These are phyloP conservation scores for Eutypa lata DNA, from an alignment of 2,329 filamentous ascomycete species.

Conservation along the genomic window DNA sequence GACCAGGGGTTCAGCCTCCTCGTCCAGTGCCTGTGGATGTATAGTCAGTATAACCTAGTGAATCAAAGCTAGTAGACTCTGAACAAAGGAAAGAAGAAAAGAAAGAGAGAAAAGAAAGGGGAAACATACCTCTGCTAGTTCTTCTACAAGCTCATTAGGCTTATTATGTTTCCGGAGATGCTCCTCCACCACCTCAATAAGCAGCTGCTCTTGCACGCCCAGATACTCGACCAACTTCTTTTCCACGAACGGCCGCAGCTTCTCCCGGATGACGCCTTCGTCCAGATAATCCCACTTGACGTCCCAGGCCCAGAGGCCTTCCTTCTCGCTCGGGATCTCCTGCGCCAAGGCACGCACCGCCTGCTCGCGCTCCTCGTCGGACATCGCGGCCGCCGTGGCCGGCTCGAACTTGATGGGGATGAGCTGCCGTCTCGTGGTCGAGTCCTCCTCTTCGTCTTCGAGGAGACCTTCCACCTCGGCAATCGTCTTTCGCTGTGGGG, in stretches of 20 bases:
- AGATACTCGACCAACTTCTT: slow-evolving; percentile 98
- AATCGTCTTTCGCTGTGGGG: slow-evolving; percentile 69
- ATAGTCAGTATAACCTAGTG: slow-evolving; percentile 24
- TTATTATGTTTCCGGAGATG: slow-evolving; percentile 73
- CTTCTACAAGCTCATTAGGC: slow-evolving; percentile 78
- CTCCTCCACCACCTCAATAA: slow-evolving; percentile 89
- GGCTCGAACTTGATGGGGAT: slow-evolving; percentile 81
- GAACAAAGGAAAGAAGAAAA: slow-evolving; percentile 2
- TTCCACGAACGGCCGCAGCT: slow-evolving; percentile 91
- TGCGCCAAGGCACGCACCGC: slow-evolving; percentile 78
- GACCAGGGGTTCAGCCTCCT: slow-evolving; percentile 89
- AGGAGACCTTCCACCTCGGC: slow-evolving; percentile 92
- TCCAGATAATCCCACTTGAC: slow-evolving; percentile 92
- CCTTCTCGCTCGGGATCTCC: slow-evolving; percentile 85
- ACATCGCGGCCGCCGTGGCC: slow-evolving; percentile 63
- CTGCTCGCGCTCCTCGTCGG: slow-evolving; percentile 82
- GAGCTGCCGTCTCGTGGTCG: slow-evolving; percentile 68
- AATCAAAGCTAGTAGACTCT: not conserved
- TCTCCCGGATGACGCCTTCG: slow-evolving; percentile 74
- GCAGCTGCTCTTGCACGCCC: slow-evolving; percentile 91
- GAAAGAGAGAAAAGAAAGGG: not conserved
- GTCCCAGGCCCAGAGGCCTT: slow-evolving; percentile 86
- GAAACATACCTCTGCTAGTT: slow-evolving; percentile 73
- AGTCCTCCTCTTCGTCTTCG: slow-evolving; percentile 88
- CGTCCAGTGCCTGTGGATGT: slow-evolving; percentile 70